Conservation (phyloP, 2,329 filamentous ascomycete genomes). For the Karstenula rhodostoma region DNA sequence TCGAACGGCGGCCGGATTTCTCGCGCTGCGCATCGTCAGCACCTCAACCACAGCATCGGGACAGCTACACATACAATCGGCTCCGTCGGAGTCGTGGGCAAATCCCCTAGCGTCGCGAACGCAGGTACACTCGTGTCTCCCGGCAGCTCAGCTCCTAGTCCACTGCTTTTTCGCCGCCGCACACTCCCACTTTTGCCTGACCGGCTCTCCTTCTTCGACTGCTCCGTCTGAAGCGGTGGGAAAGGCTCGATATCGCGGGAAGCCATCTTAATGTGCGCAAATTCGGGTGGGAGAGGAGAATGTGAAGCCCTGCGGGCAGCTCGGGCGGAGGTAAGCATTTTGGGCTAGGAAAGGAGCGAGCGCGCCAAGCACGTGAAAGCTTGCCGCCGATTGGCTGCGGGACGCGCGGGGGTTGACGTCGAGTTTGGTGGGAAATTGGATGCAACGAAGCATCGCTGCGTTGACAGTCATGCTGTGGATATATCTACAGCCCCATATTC, state of each 20-base stretch:
- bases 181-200: slow-evolving; percentile 24
- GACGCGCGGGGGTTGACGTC: not conserved
- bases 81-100: slow-evolving; percentile 27
- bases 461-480: not conserved
- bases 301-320: slow-evolving; percentile 11
- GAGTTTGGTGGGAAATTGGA: slow-evolving; percentile 1
- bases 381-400: slow-evolving; percentile 13
- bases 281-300: slow-evolving; percentile 18
- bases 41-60: not conserved
- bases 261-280: slow-evolving; percentile 25
- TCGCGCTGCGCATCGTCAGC: slow-evolving; percentile 29
- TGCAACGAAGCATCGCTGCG: not conserved
- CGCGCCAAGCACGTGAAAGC: slow-evolving; percentile 12
- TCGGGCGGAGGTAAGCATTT: slow-evolving; percentile 19
- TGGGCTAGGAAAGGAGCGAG: slow-evolving; percentile 19
- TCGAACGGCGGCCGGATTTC: slow-evolving; percentile 49
- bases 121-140: slow-evolving; percentile 62
- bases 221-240: slow-evolving; percentile 34
- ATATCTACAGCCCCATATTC: not conserved
- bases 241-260: slow-evolving; percentile 40
- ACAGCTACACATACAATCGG: slow-evolving; percentile 27
- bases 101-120: slow-evolving; percentile 55
- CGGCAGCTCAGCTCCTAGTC: slow-evolving; percentile 60
- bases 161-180: slow-evolving; percentile 56
- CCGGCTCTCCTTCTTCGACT: slow-evolving; percentile 21